phyloP scores from a whole-genome alignment of 441 rosid species.

The Eutrema salsugineum region DNA sequence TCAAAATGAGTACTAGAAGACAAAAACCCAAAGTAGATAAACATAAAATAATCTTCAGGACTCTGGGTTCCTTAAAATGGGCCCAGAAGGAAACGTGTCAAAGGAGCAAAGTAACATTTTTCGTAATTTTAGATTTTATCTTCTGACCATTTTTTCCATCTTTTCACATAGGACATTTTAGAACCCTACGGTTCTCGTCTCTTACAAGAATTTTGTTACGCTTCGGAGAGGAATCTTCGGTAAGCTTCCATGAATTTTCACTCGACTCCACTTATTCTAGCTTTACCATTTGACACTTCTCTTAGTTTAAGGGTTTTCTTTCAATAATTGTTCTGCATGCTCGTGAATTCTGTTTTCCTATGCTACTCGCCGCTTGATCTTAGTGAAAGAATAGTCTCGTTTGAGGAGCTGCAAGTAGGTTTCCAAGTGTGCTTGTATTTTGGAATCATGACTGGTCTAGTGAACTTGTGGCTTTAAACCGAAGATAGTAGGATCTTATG shows the following conservation, averaged over 20 bases:
- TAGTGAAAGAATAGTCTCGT: neutral
- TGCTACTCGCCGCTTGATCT: neutral
- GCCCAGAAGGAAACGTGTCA: slow-evolving; percentile 21
- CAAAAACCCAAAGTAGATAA: neutral
- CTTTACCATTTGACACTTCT: neutral
- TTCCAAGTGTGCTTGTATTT: neutral
- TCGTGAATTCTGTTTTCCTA: neutral
- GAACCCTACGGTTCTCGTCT: neutral
- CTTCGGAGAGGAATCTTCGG: slow-evolving; percentile 6
- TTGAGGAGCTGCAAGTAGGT: neutral
- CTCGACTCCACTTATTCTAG: neutral
- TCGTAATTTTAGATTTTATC: neutral
- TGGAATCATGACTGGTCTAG: neutral
- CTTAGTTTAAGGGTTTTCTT: neutral
- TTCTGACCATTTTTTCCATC: neutral
- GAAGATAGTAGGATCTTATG: neutral
- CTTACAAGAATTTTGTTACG: neutral
- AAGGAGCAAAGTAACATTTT: neutral
- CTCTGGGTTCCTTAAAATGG: neutral
- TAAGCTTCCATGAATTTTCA: slow-evolving; percentile 10
- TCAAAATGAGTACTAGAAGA: neutral
- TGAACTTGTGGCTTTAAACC: neutral
- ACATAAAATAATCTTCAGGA: neutral
- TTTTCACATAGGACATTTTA: neutral
- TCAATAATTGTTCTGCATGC: neutral